Evolutionary conservation across 441 rosid species (phyloP).

Genomic region (Bruguiera hainesii): DNA sequence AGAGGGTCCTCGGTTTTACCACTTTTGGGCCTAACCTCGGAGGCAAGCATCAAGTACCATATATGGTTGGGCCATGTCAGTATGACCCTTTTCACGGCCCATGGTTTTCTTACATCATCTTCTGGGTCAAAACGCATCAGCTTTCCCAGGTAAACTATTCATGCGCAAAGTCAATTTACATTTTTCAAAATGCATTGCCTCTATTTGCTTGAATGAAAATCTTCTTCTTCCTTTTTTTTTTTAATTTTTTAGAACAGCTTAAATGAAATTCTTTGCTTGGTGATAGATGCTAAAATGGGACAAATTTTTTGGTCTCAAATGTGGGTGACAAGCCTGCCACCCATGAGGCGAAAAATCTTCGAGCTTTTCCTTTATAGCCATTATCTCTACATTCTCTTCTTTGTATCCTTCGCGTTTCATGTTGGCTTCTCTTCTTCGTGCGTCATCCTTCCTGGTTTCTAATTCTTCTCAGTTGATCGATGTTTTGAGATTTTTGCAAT

Average conservation of each 20-base stretch:
- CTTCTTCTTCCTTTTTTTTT: neutral
- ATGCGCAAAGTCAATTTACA: neutral
- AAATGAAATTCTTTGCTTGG: neutral
- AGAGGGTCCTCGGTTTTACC: conserved; percentile 55
- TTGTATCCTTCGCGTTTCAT: conserved; percentile 48
- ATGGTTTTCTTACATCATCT: conserved; percentile 43
- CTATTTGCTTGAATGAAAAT: neutral
- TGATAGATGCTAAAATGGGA: conserved; percentile 42
- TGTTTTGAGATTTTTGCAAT: conserved; percentile 46
- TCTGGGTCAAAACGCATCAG: conserved; percentile 44
- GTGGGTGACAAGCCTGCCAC: conserved; percentile 36
- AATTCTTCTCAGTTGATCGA: conserved; percentile 54
- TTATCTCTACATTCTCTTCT: conserved; percentile 43
- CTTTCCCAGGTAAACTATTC: conserved; percentile 31
- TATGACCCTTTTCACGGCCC: conserved; percentile 41
- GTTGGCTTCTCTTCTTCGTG: conserved; percentile 43
- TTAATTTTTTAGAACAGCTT: too few species aligned
- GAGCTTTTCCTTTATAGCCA: conserved; percentile 60
- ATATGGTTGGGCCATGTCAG: conserved; percentile 53
- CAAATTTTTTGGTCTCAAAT: conserved; percentile 32
- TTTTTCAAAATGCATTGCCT: neutral
- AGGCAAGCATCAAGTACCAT: conserved; percentile 57
- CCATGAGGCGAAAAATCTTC: conserved; percentile 41
- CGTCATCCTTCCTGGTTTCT: conserved; percentile 51
- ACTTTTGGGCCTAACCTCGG: conserved; percentile 52